Evolutionary conservation across 1,139 yeast genomes (phyloP).

Genomic region (Protomyces lactucae-debilis): DNA sequence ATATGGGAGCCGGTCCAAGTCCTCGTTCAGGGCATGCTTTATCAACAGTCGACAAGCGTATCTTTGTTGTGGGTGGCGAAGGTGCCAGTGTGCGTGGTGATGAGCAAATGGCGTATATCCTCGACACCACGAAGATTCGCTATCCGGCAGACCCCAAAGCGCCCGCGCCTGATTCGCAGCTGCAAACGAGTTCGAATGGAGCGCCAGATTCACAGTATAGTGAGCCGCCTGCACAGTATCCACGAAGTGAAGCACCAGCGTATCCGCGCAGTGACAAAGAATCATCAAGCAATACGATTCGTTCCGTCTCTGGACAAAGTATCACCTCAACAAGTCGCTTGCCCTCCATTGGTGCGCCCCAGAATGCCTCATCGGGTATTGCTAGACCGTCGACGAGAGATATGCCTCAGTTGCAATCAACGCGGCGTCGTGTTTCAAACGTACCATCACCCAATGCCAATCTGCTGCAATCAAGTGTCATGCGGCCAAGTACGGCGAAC

Average conservation of each 20-base stretch:
- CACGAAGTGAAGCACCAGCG: not conserved
- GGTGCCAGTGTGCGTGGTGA: conserved; percentile 34
- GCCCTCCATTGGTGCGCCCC: not conserved
- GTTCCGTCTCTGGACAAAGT: conserved; percentile 22
- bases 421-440: not conserved
- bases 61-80: conserved; percentile 82
- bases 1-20: conserved; percentile 61
- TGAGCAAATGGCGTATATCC: conserved; percentile 40
- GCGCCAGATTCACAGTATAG: not conserved
- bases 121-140: conserved; percentile 40
- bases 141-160: conserved; percentile 32
- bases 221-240: not conserved
- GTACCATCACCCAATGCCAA: not conserved
- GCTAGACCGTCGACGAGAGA: not conserved
- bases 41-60: conserved; percentile 65
- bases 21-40: conserved; percentile 93
- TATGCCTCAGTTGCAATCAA: not conserved
- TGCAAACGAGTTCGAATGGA: not conserved
- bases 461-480: not conserved
- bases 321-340: conserved; percentile 15
- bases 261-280: not conserved
- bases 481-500: not conserved
- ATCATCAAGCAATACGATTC: not conserved
- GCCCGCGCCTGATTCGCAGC: not conserved
- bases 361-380: not conserved